A percentile compares a stretch with the other conserved stretches of the same genome.
Conservation (phyloP, 2,329 filamentous ascomycete genomes). For the Achaetomium macrosporum region DNA sequence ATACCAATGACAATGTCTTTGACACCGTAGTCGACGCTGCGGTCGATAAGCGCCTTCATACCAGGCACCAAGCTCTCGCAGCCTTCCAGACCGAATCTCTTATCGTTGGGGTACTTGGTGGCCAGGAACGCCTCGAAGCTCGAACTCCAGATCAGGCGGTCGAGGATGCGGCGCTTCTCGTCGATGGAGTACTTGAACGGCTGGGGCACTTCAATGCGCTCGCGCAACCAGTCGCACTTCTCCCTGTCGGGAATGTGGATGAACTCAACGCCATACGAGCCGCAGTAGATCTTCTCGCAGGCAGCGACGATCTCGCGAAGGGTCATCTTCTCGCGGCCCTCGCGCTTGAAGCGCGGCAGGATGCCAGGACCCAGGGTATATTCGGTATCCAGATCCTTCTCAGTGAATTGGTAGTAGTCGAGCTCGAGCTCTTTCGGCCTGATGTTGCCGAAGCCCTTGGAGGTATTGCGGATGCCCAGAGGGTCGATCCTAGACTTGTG, state of each 20-base stretch:
- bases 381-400: slow-evolving; percentile 88
- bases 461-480: slow-evolving; percentile 83
- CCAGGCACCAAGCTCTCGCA: slow-evolving; percentile 95
- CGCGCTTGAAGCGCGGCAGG: slow-evolving; percentile 84
- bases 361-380: slow-evolving; percentile 92
- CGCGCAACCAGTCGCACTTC: slow-evolving; percentile 96
- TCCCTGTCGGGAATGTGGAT: slow-evolving; percentile 97
- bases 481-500: slow-evolving; percentile 98
- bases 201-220: slow-evolving; percentile 86
- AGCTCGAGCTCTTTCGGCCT: slow-evolving; percentile 90
- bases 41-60: slow-evolving; percentile 98
- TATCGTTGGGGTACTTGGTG: slow-evolving; percentile 99
- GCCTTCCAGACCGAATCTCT: slow-evolving; percentile 96
- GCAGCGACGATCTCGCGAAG: slow-evolving; percentile 87
- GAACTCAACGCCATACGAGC: slow-evolving; percentile 96
- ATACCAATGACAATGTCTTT: slow-evolving; percentile 99
- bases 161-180: slow-evolving; percentile 95
- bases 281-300: slow-evolving; percentile 94
- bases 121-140: slow-evolving; percentile 94
- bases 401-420: slow-evolving; percentile 90
- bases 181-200: slow-evolving; percentile 98
- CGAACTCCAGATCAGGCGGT: slow-evolving; percentile 96
- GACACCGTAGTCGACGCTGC: slow-evolving; percentile 95
- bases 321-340: slow-evolving; percentile 90
- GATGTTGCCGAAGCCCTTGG: slow-evolving; percentile 75